A percentile compares a stretch with the other conserved stretches of the same genome.
phyloP scores from a whole-genome alignment of 1,139 yeast genomes.

The Geotrichum macrosporum region DNA sequence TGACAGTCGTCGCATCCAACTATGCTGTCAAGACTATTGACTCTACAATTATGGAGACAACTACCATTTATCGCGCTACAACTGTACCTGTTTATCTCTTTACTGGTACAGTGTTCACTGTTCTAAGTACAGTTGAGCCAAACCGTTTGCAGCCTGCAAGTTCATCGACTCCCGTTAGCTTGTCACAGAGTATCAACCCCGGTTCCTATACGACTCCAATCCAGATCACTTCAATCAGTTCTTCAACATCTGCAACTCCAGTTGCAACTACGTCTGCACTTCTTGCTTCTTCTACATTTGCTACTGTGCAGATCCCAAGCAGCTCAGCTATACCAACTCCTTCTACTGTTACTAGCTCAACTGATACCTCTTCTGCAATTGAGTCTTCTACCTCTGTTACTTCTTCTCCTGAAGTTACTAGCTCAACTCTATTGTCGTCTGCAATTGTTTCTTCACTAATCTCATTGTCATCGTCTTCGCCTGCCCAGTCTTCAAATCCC shows the following conservation, averaged over 20 bases:
- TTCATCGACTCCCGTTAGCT: constrained; percentile 23
- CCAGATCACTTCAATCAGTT: constrained; percentile 8
- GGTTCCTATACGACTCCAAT: constrained; percentile 26
- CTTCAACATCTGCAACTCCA: constrained; percentile 9
- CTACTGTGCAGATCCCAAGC: constrained; percentile 12
- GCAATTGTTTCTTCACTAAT: too few species aligned
- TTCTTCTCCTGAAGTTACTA: too few species aligned
- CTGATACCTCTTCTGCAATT: constrained; percentile 13
- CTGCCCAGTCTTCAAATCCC: constrained; percentile 17
- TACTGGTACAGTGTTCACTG: constrained; percentile 32
- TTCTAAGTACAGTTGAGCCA: constrained; percentile 30
- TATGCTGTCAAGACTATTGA: constrained; percentile 28
- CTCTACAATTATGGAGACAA: constrained; percentile 31
- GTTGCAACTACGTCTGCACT: constrained; percentile 13
- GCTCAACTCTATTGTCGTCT: too few species aligned
- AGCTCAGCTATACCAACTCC: constrained; percentile 17
- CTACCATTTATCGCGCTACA: constrained; percentile 33
- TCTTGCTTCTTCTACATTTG: constrained; percentile 1
- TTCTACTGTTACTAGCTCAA: constrained; percentile 16
- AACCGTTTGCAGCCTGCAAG: constrained; percentile 33
- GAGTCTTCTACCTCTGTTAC: not conserved
- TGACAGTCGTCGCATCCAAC: constrained; percentile 28
- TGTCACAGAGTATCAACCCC: constrained; percentile 29
- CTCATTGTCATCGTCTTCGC: too few species aligned
- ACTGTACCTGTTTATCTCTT: constrained; percentile 30